phyloP scores from a whole-genome alignment of 108 stramenopile species.

The Stephanodiscus triporus region DNA sequence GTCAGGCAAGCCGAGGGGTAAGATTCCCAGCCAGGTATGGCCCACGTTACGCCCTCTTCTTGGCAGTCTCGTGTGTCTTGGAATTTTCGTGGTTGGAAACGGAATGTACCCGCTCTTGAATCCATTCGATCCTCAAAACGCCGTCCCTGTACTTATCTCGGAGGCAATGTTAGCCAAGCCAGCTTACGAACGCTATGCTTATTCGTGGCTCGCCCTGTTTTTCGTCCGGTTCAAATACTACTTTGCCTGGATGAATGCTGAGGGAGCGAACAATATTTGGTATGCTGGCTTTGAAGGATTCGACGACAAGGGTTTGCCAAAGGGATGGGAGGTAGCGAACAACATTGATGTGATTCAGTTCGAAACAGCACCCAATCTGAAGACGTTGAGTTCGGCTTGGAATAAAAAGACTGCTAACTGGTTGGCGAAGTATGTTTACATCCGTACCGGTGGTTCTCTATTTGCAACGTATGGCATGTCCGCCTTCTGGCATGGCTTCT shows the following conservation, averaged over 20 bases:
- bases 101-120: conserved; percentile 82
- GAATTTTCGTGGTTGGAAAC: conserved; percentile 67
- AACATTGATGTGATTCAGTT: conserved; percentile 94
- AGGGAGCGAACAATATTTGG: conserved; percentile 91
- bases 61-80: conserved; percentile 73
- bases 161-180: conserved; percentile 67
- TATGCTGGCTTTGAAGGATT: conserved; percentile 94
- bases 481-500: conserved; percentile 98
- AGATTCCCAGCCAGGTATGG: conserved; percentile 79
- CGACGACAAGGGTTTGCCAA: conserved; percentile 78
- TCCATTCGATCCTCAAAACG: conserved; percentile 79
- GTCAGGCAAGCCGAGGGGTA: conserved; percentile 73
- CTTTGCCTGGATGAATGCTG: conserved; percentile 97
- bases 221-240: conserved; percentile 94
- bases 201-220: conserved; percentile 85
- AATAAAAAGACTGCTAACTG: conserved; percentile 96
- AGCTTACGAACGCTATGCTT: conserved; percentile 65
- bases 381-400: conserved; percentile 86
- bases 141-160: conserved; percentile 64
- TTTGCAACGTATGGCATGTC: conserved; percentile 88
- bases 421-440: conserved; percentile 96
- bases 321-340: conserved; percentile 88
- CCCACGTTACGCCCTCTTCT: conserved; percentile 77
- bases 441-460: conserved; percentile 83
- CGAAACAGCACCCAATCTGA: conserved; percentile 89